Evolutionary conservation across 129 eudicot genomes (phyloP).

Genomic region (Centrapalus pauciflorus): DNA sequence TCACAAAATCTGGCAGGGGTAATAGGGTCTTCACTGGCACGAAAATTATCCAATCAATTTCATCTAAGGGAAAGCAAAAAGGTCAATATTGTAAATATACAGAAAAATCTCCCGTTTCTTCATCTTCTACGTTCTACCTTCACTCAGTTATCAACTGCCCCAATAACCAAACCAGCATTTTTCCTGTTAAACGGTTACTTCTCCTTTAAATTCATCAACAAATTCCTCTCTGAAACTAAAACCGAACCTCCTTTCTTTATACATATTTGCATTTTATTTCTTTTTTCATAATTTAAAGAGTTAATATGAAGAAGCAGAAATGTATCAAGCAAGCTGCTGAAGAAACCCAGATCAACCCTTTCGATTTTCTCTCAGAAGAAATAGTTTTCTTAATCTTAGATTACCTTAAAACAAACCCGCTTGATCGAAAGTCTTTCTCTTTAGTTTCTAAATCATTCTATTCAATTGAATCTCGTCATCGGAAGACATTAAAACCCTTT

Average conservation of each 20-base stretch:
- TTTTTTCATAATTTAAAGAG: background rate
- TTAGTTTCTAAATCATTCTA: slow-evolving; percentile 61
- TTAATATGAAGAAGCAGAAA: slow-evolving; percentile 62
- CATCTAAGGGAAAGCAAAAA: background rate
- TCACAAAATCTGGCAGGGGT: slow-evolving; percentile 18
- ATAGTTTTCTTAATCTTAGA: slow-evolving; percentile 64
- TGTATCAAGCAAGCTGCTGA: slow-evolving; percentile 4
- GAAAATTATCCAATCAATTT: slow-evolving; percentile 10
- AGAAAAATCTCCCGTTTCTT: background rate
- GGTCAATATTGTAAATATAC: slow-evolving; percentile 27
- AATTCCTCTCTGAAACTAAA: background rate
- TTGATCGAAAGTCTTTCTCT: slow-evolving; percentile 72
- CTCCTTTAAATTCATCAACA: slow-evolving; percentile 8
- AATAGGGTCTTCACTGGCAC: slow-evolving; percentile 16
- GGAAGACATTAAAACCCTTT: slow-evolving; percentile 64
- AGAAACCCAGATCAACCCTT: slow-evolving; percentile 30
- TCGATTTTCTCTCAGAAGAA: slow-evolving; percentile 71
- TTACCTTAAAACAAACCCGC: slow-evolving; percentile 46
- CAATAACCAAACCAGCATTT: slow-evolving; percentile 30
- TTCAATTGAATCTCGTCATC: slow-evolving; percentile 61
- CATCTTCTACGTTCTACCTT: slow-evolving; percentile 48
- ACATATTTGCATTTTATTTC: background rate
- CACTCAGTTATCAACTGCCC: slow-evolving; percentile 46
- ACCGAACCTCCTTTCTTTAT: slow-evolving; percentile 13
- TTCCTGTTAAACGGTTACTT: slow-evolving; percentile 60